These are phyloP conservation scores for Plasmopara viticola DNA, from an alignment of 352 stramenopile species.

Conservation along the genomic window DNA sequence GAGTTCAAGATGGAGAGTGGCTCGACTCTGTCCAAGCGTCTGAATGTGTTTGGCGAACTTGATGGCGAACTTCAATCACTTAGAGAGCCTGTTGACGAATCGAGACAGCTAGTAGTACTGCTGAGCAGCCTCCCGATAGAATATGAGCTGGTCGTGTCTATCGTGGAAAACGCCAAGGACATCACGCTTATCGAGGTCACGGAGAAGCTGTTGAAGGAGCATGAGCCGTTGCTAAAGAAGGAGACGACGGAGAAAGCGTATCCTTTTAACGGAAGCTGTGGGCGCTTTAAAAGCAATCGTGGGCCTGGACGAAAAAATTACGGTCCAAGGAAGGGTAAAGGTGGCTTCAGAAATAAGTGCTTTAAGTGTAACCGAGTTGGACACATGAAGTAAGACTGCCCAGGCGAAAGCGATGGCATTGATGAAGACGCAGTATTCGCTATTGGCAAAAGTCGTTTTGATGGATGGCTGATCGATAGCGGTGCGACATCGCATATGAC, in stretches of 20 bases:
- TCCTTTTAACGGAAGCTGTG: neutral
- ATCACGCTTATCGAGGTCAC: neutral
- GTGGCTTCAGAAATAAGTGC: neutral
- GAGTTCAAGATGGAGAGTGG: neutral
- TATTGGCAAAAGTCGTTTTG: neutral
- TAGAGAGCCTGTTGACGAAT: neutral
- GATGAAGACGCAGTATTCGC: neutral
- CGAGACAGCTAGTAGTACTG: neutral
- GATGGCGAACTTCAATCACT: neutral
- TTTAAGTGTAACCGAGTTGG: neutral
- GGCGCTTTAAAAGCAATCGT: neutral
- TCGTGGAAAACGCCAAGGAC: neutral
- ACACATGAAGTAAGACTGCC: neutral
- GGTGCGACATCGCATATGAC: slow-evolving; percentile 15
- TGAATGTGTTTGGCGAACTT: neutral
- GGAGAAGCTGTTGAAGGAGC: neutral
- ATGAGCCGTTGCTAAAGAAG: neutral
- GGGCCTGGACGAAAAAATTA: slow-evolving; percentile 2
- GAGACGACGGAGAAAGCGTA: neutral
- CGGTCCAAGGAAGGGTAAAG: neutral
- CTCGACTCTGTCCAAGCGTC: neutral
- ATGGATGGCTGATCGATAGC: slow-evolving; percentile 1
- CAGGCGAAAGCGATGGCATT: neutral
- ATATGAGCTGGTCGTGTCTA: neutral
- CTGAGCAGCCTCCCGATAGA: neutral